phyloP scores from a whole-genome alignment of 2,329 filamentous ascomycete species.

The Trichothecium sympodiale region DNA sequence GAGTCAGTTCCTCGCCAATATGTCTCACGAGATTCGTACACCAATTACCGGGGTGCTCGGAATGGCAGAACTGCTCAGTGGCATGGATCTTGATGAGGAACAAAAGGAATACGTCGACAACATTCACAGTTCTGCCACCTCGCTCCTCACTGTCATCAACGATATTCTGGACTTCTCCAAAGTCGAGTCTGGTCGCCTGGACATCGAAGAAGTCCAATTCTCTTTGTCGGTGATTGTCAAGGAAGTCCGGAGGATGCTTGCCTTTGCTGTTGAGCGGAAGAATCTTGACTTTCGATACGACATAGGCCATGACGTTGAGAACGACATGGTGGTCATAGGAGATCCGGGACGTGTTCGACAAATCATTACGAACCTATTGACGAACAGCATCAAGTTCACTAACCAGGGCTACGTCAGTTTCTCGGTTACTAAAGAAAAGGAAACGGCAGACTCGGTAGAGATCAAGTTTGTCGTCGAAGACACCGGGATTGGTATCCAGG shows the following conservation, averaged over 20 bases:
- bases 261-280: conserved; percentile 73
- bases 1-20: conserved; percentile 69
- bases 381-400: conserved; percentile 68
- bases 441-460: conserved; percentile 52
- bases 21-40: conserved; percentile 71
- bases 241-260: conserved; percentile 79
- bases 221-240: conserved; percentile 61
- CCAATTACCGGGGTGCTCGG: conserved; percentile 74
- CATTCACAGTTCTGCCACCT: conserved; percentile 69
- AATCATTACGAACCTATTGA: conserved; percentile 70
- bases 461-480: conserved; percentile 66
- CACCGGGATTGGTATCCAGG: conserved; percentile 72
- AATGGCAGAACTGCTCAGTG: conserved; percentile 64
- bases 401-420: conserved; percentile 58
- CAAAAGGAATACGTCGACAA: conserved; percentile 67
- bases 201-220: conserved; percentile 74
- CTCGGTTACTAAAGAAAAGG: conserved; percentile 49
- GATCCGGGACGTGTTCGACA: conserved; percentile 77
- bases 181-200: conserved; percentile 64
- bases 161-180: conserved; percentile 88
- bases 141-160: conserved; percentile 77
- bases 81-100: conserved; percentile 57
- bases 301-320: conserved; percentile 49
- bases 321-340: conserved; percentile 69
- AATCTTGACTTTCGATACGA: conserved; percentile 61